These are phyloP conservation scores for Neopestalotiopsis rosae DNA, from an alignment of 2,329 filamentous ascomycete genomes.

Conservation along the genomic window DNA sequence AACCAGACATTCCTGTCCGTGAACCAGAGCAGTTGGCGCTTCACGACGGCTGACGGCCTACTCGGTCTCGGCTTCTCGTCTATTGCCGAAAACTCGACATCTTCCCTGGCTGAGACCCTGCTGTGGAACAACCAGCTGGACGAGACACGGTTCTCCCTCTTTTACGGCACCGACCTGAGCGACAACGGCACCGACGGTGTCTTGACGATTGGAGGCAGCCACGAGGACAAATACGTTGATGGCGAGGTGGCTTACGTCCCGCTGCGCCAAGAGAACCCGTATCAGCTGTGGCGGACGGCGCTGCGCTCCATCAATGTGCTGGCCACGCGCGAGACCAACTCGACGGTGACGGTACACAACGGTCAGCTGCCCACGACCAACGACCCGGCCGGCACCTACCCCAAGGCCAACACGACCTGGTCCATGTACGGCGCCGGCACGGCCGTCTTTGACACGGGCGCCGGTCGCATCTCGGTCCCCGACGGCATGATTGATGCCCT, in stretches of 20 bases:
- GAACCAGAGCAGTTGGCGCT: conserved; percentile 34
- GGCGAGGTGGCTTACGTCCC: conserved; percentile 30
- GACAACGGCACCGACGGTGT: conserved; percentile 30
- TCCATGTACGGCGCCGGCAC: conserved; percentile 9
- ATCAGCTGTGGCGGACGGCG: conserved; percentile 39
- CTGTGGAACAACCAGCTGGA: conserved; percentile 36
- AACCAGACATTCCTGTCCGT: conserved; percentile 36
- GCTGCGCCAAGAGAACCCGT: conserved; percentile 21
- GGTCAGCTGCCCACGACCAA: conserved; percentile 14
- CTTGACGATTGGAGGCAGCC: conserved; percentile 39
- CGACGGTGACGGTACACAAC: conserved; percentile 16
- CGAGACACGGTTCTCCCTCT: conserved; percentile 37
- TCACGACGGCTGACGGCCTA: conserved; percentile 39
- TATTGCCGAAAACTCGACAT: conserved; percentile 35
- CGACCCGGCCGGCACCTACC: conserved; percentile 3
- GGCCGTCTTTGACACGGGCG: conserved; percentile 41
- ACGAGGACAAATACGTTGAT: conserved; percentile 35
- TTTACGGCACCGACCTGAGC: conserved; percentile 30
- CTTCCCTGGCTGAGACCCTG: conserved; percentile 39
- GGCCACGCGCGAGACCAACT: conserved; percentile 12
- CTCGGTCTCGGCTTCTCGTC: conserved; percentile 40
- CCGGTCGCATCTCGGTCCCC: conserved; percentile 33
- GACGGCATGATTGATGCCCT: conserved; percentile 29
- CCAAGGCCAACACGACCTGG: conserved; percentile 13
- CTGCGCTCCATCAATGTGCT: conserved; percentile 24